phyloP scores from a whole-genome alignment of 176 grass and related monocot genomes.

The Canna indica region DNA sequence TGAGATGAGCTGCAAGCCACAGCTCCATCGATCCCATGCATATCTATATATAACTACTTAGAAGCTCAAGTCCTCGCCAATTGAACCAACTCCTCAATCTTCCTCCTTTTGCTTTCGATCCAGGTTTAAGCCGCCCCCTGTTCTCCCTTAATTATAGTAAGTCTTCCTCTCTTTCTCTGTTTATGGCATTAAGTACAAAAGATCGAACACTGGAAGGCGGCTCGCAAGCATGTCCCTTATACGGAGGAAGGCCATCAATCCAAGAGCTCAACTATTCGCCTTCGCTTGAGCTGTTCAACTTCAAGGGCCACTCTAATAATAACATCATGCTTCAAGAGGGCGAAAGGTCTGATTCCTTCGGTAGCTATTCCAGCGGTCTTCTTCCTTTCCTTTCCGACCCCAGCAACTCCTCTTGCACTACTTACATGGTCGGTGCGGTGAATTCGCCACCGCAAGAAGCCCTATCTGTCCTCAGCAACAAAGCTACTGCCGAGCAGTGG shows the following conservation, averaged over 20 bases:
- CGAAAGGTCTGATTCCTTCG: constrained; percentile 22
- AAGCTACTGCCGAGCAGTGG: constrained; percentile 13
- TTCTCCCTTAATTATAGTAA: no score
- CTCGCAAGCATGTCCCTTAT: no score
- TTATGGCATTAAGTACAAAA: no score
- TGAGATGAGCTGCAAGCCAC: no score
- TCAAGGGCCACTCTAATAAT: constrained; percentile 14
- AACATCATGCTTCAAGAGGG: constrained; percentile 16
- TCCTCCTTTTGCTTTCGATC: no score
- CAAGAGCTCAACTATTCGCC: constrained; percentile 22
- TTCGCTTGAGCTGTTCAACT: constrained; percentile 56
- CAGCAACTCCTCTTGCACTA: constrained; percentile 11
- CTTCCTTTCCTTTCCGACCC: constrained; percentile 29
- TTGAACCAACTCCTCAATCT: no score
- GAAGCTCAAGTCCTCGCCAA: not conserved
- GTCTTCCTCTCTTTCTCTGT: no score
- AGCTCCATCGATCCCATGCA: not conserved
- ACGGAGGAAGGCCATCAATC: constrained; percentile 12
- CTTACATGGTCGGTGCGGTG: constrained; percentile 15
- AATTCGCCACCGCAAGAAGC: constrained; percentile 25
- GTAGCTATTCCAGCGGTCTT: constrained; percentile 23
- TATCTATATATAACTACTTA: not conserved
- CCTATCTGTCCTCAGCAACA: constrained; percentile 17
- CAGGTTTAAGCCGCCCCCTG: no score
- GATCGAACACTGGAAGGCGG: constrained; percentile 29